phyloP scores from a whole-genome alignment of 1,284 basidiomycete genomes.

The Bondarzewia mesenterica region DNA sequence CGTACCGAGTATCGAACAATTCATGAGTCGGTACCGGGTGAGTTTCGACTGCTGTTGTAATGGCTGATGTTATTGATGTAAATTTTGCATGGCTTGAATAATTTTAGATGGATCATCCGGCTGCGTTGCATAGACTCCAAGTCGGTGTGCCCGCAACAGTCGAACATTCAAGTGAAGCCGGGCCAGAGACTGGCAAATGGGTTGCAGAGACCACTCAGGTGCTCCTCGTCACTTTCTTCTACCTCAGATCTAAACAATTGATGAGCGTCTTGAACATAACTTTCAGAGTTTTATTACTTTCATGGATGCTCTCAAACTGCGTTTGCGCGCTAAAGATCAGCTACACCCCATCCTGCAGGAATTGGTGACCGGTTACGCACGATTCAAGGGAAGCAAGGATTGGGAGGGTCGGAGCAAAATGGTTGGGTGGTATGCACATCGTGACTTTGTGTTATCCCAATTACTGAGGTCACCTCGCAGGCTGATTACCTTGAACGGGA shows the following conservation, averaged over 20 bases:
- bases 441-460: background rate
- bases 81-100: no score
- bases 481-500: slow-evolving; percentile 93
- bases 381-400: slow-evolving; percentile 88
- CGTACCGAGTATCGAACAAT: slow-evolving; percentile 77
- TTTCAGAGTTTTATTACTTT: slow-evolving; percentile 92
- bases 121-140: slow-evolving; percentile 82
- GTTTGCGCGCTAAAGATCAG: slow-evolving; percentile 92
- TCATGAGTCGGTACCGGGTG: slow-evolving; percentile 88
- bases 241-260: background rate
- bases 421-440: slow-evolving; percentile 72
- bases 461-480: slow-evolving; percentile 31
- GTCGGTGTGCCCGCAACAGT: slow-evolving; percentile 96
- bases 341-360: slow-evolving; percentile 93
- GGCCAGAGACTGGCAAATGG: slow-evolving; percentile 88
- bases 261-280: background rate
- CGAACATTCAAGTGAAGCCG: slow-evolving; percentile 81
- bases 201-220: slow-evolving; percentile 99
- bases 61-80: background rate
- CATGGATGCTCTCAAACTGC: slow-evolving; percentile 94
- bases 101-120: slow-evolving; percentile 86
- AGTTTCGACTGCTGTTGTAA: slow-evolving; percentile 5
- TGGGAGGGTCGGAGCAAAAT: slow-evolving; percentile 94
- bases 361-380: slow-evolving; percentile 85
- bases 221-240: slow-evolving; percentile 11